Percentiles rank a stretch among this genome's conserved stretches.
phyloP scores from a whole-genome alignment of 176 grass and related monocot species.

The Lolium multiflorum region DNA sequence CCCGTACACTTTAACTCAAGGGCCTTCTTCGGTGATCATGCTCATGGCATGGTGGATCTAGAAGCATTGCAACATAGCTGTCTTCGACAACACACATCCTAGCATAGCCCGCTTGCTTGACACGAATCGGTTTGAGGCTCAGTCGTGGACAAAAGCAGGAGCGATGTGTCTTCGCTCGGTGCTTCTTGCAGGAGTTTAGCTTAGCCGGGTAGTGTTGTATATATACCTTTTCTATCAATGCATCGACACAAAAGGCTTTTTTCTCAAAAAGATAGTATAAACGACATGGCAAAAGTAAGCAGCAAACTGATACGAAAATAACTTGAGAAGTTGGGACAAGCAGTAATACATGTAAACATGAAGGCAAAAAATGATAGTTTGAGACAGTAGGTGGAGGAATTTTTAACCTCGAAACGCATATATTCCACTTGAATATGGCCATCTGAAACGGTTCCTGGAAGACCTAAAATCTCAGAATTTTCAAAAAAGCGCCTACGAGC shows the following conservation, averaged over 20 bases:
- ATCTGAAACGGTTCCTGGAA: slow-evolving; percentile 48
- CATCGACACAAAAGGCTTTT: not conserved
- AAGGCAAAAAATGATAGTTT: slow-evolving; percentile 16
- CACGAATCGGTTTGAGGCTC: not conserved
- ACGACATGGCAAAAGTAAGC: not conserved
- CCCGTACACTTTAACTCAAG: not conserved
- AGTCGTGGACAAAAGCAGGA: not conserved
- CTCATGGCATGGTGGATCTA: not conserved
- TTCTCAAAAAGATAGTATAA: slow-evolving; percentile 3
- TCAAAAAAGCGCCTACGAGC: slow-evolving; percentile 39
- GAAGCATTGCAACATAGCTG: not conserved
- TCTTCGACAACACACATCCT: not conserved
- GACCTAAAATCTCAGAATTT: slow-evolving; percentile 41
- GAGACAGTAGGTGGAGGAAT: slow-evolving; percentile 20
- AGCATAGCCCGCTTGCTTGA: not conserved
- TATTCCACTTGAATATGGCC: slow-evolving; percentile 65
- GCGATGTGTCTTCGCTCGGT: not conserved
- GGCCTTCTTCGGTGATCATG: not conserved
- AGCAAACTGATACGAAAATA: not conserved
- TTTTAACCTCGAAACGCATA: slow-evolving; percentile 85
- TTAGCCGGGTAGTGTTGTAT: not conserved
- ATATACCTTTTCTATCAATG: slow-evolving; percentile 14
- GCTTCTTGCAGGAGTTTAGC: not conserved
- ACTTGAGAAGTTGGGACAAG: not conserved
- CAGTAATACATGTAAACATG: slow-evolving; percentile 25